Conservation (phyloP, 345 rosid species). For the Eucalyptus marginata region DNA sequence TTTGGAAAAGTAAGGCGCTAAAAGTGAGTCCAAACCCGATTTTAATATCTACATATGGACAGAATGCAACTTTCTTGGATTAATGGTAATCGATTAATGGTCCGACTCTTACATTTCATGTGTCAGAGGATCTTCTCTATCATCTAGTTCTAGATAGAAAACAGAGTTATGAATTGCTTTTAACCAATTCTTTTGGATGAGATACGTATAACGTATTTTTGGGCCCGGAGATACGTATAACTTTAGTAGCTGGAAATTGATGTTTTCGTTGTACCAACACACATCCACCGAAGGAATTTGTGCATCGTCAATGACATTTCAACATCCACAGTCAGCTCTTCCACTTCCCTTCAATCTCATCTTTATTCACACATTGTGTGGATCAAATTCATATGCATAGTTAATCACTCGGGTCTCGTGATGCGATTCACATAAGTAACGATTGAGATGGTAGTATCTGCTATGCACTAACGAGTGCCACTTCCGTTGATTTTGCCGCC, state of each 20-base stretch:
- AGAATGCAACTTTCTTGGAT: not conserved
- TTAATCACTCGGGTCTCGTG: accelerated
- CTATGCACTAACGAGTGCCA: accelerated
- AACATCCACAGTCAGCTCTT: not conserved
- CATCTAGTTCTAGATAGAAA: not conserved
- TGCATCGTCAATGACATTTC: not conserved
- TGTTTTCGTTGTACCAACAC: not conserved
- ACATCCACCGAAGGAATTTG: not conserved
- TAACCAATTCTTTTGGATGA: not conserved
- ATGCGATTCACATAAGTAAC: not conserved
- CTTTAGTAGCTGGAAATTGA: not conserved
- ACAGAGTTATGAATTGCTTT: not conserved
- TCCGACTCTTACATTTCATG: not conserved
- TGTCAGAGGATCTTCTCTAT: not conserved
- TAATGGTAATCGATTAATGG: not conserved
- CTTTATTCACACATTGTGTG: not conserved
- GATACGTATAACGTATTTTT: not conserved
- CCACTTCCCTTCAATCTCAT: not conserved
- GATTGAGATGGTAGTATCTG: not conserved
- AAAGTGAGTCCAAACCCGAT: not conserved
- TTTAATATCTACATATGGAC: not conserved
- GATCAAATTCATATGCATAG: too few species aligned
- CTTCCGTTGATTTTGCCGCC: not conserved
- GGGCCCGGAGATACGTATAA: not conserved
- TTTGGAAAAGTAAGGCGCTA: too few species aligned